Evolutionary conservation across 2,329 filamentous ascomycete genomes (phyloP).

Genomic region (Xylaria sp.): DNA sequence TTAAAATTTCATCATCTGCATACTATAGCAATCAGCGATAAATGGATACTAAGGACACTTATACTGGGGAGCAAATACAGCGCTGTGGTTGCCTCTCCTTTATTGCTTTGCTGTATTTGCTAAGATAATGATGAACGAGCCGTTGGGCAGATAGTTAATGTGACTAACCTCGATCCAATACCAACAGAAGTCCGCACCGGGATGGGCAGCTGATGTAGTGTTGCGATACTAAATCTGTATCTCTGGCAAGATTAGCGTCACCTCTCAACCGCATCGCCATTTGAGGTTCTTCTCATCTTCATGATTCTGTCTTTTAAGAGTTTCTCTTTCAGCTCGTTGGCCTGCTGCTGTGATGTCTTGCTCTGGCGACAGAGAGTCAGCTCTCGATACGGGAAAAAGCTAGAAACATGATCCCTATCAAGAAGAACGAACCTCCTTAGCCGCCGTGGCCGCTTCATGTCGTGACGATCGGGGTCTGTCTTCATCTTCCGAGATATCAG

Average conservation of each 20-base stretch:
- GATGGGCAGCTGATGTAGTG: slow-evolving; percentile 17
- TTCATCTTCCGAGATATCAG: slow-evolving; percentile 62
- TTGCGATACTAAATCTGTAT: slow-evolving; percentile 37
- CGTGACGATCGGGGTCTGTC: slow-evolving; percentile 47
- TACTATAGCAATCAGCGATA: neutral
- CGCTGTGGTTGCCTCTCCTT: neutral
- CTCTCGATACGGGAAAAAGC: slow-evolving; percentile 35
- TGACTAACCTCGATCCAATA: slow-evolving; percentile 36
- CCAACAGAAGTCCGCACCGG: slow-evolving; percentile 17
- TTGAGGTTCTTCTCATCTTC: slow-evolving; percentile 59
- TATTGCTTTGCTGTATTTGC: neutral
- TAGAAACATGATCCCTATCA: slow-evolving; percentile 38
- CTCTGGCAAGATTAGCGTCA: slow-evolving; percentile 55
- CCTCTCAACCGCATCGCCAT: slow-evolving; percentile 46
- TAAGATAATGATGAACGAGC: slow-evolving; percentile 8
- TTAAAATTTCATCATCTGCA: neutral
- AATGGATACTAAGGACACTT: neutral
- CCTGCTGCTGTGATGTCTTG: slow-evolving; percentile 48
- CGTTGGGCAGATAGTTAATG: slow-evolving; percentile 17
- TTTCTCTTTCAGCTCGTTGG: slow-evolving; percentile 55
- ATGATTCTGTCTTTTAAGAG: slow-evolving; percentile 60
- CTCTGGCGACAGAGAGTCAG: slow-evolving; percentile 45
- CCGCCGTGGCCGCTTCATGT: slow-evolving; percentile 41
- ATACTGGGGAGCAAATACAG: neutral
- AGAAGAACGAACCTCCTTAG: slow-evolving; percentile 51